Conservation (phyloP, 2,329 filamentous ascomycete species). For the Pseudogymnoascus sp. region DNA sequence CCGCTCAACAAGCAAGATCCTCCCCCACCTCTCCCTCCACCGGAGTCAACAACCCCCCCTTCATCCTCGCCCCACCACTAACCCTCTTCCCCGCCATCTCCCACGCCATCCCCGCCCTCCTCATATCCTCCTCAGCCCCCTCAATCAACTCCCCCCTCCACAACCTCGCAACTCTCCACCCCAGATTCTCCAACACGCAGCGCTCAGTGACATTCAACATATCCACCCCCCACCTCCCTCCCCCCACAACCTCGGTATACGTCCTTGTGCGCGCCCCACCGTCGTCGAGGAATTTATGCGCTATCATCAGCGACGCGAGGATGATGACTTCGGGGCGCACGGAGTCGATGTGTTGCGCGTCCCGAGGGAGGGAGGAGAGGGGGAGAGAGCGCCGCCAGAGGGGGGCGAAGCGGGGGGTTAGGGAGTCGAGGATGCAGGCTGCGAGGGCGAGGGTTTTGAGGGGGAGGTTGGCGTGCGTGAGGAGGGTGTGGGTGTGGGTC, state of each 20-base stretch:
- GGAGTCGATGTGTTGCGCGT: conserved; percentile 49
- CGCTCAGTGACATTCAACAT: conserved; percentile 59
- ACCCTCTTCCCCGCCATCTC: conserved; percentile 20
- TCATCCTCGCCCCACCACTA: neutral
- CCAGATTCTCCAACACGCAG: conserved; percentile 56
- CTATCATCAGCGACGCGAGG: conserved; percentile 54
- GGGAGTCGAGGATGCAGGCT: conserved; percentile 59
- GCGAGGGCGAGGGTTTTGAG: conserved; percentile 57
- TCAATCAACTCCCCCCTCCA: conserved; percentile 49
- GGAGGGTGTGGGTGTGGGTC: conserved; percentile 51
- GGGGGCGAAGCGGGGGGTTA: conserved; percentile 55
- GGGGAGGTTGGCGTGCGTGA: conserved; percentile 49
- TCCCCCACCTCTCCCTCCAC: neutral
- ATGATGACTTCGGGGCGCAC: conserved; percentile 56
- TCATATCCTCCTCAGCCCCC: conserved; percentile 57
- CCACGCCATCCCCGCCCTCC: conserved; percentile 41
- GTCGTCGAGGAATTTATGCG: conserved; percentile 60
- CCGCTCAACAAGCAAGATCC: neutral
- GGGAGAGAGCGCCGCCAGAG: conserved; percentile 56
- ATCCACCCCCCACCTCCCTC: conserved; percentile 48
- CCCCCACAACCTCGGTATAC: conserved; percentile 49
- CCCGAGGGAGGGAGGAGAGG: conserved; percentile 26
- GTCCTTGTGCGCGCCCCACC: conserved; percentile 44
- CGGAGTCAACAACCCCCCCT: neutral
- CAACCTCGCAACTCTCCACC: conserved; percentile 55